phyloP scores from a whole-genome alignment of 805 yeast species.

The Yamadazyma phyllophila region DNA sequence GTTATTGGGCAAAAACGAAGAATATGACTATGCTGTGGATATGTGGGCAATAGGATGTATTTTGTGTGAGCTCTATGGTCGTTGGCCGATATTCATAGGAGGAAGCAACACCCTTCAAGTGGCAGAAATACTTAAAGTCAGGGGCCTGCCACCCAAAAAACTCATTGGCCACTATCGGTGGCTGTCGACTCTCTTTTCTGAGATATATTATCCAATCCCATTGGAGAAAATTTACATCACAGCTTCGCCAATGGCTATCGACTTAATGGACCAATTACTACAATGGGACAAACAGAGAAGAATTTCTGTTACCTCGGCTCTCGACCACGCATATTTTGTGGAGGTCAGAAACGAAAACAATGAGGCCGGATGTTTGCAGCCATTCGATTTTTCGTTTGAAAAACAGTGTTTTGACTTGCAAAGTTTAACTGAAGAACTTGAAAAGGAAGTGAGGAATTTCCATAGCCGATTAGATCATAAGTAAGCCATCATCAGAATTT shows the following conservation, averaged over 20 bases:
- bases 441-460: slow-evolving; percentile 40
- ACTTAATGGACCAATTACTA: slow-evolving; percentile 53
- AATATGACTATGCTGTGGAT: slow-evolving; percentile 70
- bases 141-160: slow-evolving; percentile 67
- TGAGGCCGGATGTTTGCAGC: slow-evolving; percentile 51
- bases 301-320: slow-evolving; percentile 51
- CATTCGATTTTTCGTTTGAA: slow-evolving; percentile 73
- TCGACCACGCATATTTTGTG: slow-evolving; percentile 55
- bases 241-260: slow-evolving; percentile 51
- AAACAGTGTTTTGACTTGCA: slow-evolving; percentile 13
- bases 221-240: slow-evolving; percentile 64
- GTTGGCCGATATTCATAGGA: slow-evolving; percentile 80
- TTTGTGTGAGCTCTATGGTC: slow-evolving; percentile 76
- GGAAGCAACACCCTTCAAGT: slow-evolving; percentile 70
- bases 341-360: slow-evolving; percentile 52
- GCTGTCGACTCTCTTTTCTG: slow-evolving; percentile 31
- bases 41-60: slow-evolving; percentile 96
- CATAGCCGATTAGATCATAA: not conserved
- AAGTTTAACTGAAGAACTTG: slow-evolving; percentile 48
- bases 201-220: slow-evolving; percentile 34
- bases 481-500: too few species aligned
- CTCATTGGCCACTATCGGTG: slow-evolving; percentile 33
- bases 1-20: slow-evolving; percentile 42
- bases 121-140: slow-evolving; percentile 59
- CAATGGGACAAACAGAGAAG: slow-evolving; percentile 65